These are phyloP conservation scores for Prosopis cineraria DNA, from an alignment of 306 rosid species.

Conservation along the genomic window DNA sequence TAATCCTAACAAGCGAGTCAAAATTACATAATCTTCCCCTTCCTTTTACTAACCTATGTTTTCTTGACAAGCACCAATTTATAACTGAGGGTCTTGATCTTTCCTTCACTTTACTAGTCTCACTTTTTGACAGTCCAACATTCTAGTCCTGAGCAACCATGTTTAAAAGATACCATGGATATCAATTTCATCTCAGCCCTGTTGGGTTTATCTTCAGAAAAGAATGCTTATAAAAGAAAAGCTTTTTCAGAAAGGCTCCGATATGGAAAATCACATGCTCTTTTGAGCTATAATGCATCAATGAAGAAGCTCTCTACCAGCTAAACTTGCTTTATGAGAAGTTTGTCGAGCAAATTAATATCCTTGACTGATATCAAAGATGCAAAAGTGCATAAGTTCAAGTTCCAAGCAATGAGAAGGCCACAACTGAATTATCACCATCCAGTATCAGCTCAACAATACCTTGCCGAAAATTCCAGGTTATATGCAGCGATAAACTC, in stretches of 20 bases:
- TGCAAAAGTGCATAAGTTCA: background rate
- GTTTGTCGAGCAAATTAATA: background rate
- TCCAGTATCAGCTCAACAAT: background rate
- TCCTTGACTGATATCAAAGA: background rate
- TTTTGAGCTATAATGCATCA: too few relatives aligned
- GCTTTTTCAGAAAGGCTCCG: background rate
- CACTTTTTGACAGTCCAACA: background rate
- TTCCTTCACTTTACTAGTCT: background rate
- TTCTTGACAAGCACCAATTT: background rate
- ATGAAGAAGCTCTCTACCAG: background rate
- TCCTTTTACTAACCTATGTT: background rate
- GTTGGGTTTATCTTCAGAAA: background rate
- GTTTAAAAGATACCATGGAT: background rate
- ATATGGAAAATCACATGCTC: background rate
- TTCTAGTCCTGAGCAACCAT: background rate
- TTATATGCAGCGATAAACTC: background rate
- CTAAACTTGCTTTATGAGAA: background rate
- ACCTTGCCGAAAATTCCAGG: background rate
- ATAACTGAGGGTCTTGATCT: background rate
- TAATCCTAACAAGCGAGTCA: background rate
- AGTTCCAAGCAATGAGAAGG: conserved; percentile 8
- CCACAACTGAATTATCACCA: conserved; percentile 21
- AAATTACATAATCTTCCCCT: background rate
- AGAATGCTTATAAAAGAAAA: background rate
- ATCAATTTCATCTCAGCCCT: background rate